These are phyloP conservation scores for Spizellomyces sp. DNA, from an alignment of 192 early-diverging fungal genomes.

Conservation along the genomic window DNA sequence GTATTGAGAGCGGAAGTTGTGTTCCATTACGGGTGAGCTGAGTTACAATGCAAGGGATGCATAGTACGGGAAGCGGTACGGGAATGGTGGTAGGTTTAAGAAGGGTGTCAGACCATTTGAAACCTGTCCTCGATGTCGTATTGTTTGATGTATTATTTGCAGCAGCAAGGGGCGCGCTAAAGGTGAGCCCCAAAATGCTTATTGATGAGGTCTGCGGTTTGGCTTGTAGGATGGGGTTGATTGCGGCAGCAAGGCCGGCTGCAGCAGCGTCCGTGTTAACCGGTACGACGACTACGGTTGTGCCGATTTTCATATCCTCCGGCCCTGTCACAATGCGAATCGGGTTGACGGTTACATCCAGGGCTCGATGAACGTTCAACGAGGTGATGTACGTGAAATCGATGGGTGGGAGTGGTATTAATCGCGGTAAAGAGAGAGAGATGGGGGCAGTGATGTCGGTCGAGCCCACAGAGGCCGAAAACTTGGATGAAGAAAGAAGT, in stretches of 20 bases:
- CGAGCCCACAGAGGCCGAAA: constrained; percentile 25
- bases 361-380: constrained; percentile 17
- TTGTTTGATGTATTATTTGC: too few species aligned
- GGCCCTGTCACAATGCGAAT: constrained; percentile 25
- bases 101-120: constrained; percentile 42
- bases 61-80: constrained; percentile 29
- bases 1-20: constrained; percentile 21
- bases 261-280: constrained; percentile 43
- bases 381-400: constrained; percentile 40
- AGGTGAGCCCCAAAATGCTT: constrained; percentile 34
- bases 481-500: constrained; percentile 7
- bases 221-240: constrained; percentile 47
- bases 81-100: constrained; percentile 27
- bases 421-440: constrained; percentile 22
- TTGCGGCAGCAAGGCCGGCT: constrained; percentile 33
- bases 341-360: constrained; percentile 26
- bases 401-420: constrained; percentile 36
- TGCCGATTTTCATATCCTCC: constrained; percentile 25
- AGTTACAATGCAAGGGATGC: constrained; percentile 18
- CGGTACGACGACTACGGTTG: constrained; percentile 27
- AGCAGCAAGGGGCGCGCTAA: constrained; percentile 23
- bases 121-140: background rate
- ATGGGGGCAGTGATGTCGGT: constrained; percentile 17
- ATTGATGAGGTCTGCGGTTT: constrained; percentile 21
- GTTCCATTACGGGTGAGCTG: constrained; percentile 27